phyloP scores from a whole-genome alignment of 345 rosid species.

The Trapa incisa region DNA sequence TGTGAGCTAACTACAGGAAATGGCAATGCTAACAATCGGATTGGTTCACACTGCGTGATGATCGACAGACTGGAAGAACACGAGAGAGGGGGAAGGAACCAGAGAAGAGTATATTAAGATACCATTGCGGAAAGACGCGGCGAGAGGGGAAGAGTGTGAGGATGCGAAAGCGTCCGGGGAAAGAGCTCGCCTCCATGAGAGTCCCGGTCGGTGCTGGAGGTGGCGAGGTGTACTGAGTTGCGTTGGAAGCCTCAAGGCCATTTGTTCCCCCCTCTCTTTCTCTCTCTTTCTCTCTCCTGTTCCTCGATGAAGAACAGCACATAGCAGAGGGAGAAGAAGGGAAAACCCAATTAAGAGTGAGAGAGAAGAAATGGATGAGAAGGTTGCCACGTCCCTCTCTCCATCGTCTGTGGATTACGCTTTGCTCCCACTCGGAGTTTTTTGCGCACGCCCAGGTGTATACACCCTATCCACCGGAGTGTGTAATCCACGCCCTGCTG shows the following conservation, averaged over 20 bases:
- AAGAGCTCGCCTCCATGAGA: conserved; percentile 36
- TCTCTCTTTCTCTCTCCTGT: neutral
- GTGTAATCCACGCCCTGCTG: neutral
- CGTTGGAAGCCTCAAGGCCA: conserved; percentile 50
- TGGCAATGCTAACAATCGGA: neutral
- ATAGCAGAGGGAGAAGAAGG: neutral
- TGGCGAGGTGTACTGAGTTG: conserved; percentile 34
- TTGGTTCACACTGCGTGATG: neutral
- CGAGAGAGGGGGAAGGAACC: neutral
- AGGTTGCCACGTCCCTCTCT: conserved; percentile 31
- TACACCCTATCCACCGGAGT: neutral
- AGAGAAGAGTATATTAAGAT: conserved; percentile 3
- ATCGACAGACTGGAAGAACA: neutral
- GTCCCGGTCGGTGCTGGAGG: conserved; percentile 9
- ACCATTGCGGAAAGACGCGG: conserved; percentile 10
- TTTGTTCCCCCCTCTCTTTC: conserved; percentile 6
- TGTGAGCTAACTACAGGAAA: neutral
- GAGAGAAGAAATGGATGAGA: conserved; percentile 18
- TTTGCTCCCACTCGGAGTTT: conserved; percentile 11
- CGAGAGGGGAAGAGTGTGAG: conserved; percentile 8
- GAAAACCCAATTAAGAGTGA: conserved; percentile 2
- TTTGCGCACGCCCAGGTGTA: neutral
- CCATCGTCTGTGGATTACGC: conserved; percentile 21
- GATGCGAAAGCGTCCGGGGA: conserved; percentile 20
- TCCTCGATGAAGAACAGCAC: neutral